A percentile compares a stretch with the other conserved stretches of the same genome.
Evolutionary conservation across 768 basidiomycete genomes (phyloP).

Genomic region (Boletus vinaceobasis): DNA sequence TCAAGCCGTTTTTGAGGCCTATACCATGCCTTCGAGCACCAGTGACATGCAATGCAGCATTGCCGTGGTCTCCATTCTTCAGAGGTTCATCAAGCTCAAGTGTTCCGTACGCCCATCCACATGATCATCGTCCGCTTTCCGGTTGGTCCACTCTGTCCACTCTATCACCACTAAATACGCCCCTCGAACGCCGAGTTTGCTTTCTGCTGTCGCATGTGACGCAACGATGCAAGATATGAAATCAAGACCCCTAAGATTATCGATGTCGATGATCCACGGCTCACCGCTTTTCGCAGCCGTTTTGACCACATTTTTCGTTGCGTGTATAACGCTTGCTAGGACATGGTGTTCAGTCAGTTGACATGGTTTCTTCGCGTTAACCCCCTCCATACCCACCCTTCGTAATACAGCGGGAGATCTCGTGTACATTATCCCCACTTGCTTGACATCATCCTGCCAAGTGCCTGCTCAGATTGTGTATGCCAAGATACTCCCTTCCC

Average conservation of each 20-base stretch:
- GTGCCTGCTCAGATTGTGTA: neutral
- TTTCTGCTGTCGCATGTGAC: slow-evolving; percentile 14
- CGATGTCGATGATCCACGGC: slow-evolving; percentile 22
- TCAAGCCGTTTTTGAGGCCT: slow-evolving; percentile 4
- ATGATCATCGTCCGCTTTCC: slow-evolving; percentile 6
- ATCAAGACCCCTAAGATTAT: slow-evolving; percentile 25
- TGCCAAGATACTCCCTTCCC: neutral
- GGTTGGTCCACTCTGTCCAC: slow-evolving; percentile 23
- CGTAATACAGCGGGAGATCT: neutral
- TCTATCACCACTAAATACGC: slow-evolving; percentile 20
- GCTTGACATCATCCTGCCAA: neutral
- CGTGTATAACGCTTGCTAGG: slow-evolving; percentile 2
- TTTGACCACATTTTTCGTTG: slow-evolving; percentile 10
- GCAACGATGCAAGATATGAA: slow-evolving; percentile 29
- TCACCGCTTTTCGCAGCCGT: slow-evolving; percentile 8
- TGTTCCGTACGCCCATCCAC: slow-evolving; percentile 1
- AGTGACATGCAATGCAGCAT: slow-evolving; percentile 12
- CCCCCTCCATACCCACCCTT: slow-evolving; percentile 4
- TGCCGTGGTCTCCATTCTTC: slow-evolving; percentile 11
- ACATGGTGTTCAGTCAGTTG: slow-evolving; percentile 1
- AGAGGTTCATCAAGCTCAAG: slow-evolving; percentile 4
- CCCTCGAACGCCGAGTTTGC: slow-evolving; percentile 7
- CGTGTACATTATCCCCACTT: slow-evolving; percentile 5
- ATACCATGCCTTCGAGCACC: slow-evolving; percentile 4
- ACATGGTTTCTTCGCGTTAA: slow-evolving; percentile 5